Percentiles rank a stretch among this genome's conserved stretches.
phyloP scores from a whole-genome alignment of 1,284 basidiomycete genomes.

The Ganoderma boninense region DNA sequence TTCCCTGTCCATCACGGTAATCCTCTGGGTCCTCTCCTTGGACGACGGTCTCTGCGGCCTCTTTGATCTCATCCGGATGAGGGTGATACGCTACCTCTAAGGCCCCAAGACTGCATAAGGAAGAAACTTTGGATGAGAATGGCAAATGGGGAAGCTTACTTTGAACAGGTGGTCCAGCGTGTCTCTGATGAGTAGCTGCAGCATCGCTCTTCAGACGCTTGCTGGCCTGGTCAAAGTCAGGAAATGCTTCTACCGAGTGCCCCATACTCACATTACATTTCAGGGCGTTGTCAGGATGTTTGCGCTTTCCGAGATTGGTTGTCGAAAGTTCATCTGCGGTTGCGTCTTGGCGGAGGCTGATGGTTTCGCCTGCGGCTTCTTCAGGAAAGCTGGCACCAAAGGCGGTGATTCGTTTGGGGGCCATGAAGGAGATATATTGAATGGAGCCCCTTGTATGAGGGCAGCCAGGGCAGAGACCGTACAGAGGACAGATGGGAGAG shows the following conservation, averaged over 20 bases:
- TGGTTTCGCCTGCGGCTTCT: background rate
- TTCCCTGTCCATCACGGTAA: background rate
- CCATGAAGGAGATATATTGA: background rate
- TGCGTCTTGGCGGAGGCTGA: background rate
- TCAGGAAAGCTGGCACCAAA: background rate
- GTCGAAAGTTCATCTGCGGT: background rate
- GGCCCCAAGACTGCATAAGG: background rate
- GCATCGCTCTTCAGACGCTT: no score
- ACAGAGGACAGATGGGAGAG: background rate
- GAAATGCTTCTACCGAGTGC: no score
- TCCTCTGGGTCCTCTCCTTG: constrained; percentile 10
- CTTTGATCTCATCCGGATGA: constrained; percentile 1
- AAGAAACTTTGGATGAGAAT: background rate
- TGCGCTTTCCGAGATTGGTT: background rate
- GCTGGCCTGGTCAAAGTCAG: background rate
- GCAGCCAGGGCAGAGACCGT: background rate
- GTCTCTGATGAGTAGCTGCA: background rate
- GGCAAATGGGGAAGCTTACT: background rate
- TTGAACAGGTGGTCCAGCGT: constrained; percentile 1
- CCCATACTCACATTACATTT: background rate
- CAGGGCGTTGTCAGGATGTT: background rate
- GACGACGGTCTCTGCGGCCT: constrained; percentile 2
- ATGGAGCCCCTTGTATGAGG: background rate
- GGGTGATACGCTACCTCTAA: background rate
- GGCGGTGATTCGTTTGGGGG: background rate